Base-by-base conservation (phyloP, 345 rosid species). In the Sonneratia caseolaris region DNA sequence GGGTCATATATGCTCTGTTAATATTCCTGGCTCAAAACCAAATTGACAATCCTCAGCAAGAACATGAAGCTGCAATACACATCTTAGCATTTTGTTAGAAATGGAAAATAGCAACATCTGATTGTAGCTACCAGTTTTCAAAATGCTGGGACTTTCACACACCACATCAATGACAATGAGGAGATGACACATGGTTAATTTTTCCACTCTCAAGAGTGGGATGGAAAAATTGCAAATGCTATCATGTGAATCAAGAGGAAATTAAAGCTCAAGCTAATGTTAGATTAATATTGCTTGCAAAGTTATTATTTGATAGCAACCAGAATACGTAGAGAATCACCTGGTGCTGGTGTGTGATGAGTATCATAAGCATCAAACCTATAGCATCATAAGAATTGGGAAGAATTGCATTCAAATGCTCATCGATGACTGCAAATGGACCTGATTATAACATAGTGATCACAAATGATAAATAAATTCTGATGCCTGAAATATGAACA, bases 291-390 rank as follows among this genome's bases (percentile, higher is more conserved):
- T 68, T 40, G 35, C n/a, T 38, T 22, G 1, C n/a, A 68, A 36
- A 21, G 35, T 24, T 13, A 68, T 43, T 9, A 38, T 35, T 64
- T 64, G 4, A 2, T 8, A 72, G 37, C 74, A 48, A 80, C 59
- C 22, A 12, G 66, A 62, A 62, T 62, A 24, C 27, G 37, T n/a
- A 32, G 37, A 32, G 37, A 27, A 27, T 62, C 78, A 95, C 99
- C 99, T 90, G 99, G 77, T 95, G 97, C 64, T 88, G 94, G 86
- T 90, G 91, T 84, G 91, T 84, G 80, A 95, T 89, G 74, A 92
- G 91, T 81, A 95, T 95, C 99, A 95, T 92, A 73, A 95, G 92
- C 98, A 90, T 92, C 73, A 95, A 82, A 48, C 99, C 98, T 56
- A 95, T 95, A 70, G 99, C 99, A 82, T 95, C 98, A 81, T 86